Base-by-base conservation (phyloP, 2,329 filamentous ascomycete species). In the Colletotrichum nymphaeae region DNA sequence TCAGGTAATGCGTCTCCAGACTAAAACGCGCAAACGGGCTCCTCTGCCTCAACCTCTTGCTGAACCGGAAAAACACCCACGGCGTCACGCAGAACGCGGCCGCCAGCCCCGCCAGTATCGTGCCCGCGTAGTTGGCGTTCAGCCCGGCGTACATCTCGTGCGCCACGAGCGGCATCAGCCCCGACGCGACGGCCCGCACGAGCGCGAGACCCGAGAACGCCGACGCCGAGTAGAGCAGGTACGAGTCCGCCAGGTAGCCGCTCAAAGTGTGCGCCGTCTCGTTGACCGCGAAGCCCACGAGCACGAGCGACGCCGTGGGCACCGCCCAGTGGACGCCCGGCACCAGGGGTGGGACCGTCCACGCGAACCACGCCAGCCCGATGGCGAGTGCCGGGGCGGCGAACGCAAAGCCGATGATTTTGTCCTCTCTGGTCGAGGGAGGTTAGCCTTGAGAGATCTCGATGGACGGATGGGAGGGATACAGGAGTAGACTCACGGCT, bases 201-300 rank as follows among this genome's bases (percentile, higher is more conserved):
- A 79, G 66, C 1, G 77, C 77, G 5, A 79, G 74, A 3, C 76
- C 78, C 11, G 76, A 74, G 53, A 79, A 79, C 4, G 76, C 78
- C 26, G 77, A 78, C 14, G 78, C 78, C 35, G 73, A 75, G 67
- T 78, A 78, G 3, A 76, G 72, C 24, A 78, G 58, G 46, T 79
- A 79, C 12, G 76, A 74, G 57, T 79, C 78, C 1, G 78, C 77
- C 3, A 79, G 74, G 64, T 77, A 78, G 4, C 77, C 77, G 73
- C 75, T 76, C 14, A 79, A 77, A 2, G 75, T 76, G 59, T 78
- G 76, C 2, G 75, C 77, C 16, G 71, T 73, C 56, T 88, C 87
- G 19, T 86, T 87, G 28, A 85, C 76, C 0, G 84, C 84, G 76
- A 85, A 88, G 0, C 87, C 87, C 9, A 88, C 80, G 3, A 85